These are phyloP conservation scores for Agrocybe pediades DNA, from an alignment of 768 basidiomycete species.

Conservation along the genomic window DNA sequence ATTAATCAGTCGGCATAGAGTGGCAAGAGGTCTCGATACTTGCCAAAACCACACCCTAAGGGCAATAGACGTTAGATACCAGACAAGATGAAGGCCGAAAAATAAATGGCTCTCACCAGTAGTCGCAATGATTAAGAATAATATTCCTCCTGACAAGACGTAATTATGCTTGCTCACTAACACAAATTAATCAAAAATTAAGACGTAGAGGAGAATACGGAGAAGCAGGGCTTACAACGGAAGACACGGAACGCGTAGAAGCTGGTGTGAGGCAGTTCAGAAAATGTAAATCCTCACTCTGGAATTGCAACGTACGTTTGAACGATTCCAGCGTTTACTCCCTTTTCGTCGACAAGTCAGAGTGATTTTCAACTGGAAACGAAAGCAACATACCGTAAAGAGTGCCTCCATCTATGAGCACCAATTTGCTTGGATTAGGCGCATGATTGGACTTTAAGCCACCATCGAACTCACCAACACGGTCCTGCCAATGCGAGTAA, in stretches of 20 bases:
- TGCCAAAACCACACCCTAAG: conserved; percentile 36
- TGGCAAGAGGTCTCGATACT: background rate
- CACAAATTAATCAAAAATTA: background rate
- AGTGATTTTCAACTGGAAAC: background rate
- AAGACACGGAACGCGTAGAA: conserved; percentile 55
- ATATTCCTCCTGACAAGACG: conserved; percentile 30
- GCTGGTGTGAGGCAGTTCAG: conserved; percentile 21
- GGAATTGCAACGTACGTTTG: conserved; percentile 41
- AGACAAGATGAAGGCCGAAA: background rate
- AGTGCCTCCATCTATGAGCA: conserved; percentile 48
- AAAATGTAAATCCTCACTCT: background rate
- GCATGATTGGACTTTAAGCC: background rate
- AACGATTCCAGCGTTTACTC: conserved; percentile 50
- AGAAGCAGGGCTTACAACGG: conserved; percentile 32
- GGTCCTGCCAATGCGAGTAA: conserved; percentile 28
- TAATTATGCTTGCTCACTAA: conserved; percentile 44
- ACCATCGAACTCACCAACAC: conserved; percentile 31
- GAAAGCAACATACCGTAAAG: conserved; percentile 37
- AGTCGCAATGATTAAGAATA: conserved; percentile 32
- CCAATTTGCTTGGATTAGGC: background rate
- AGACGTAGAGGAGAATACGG: background rate
- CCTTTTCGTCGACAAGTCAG: conserved; percentile 30
- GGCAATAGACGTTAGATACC: background rate
- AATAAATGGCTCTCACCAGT: conserved; percentile 24
- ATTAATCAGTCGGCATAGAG: background rate